These are phyloP conservation scores for Endoconidiophora polonica DNA, from an alignment of 2,329 filamentous ascomycete species.

Conservation along the genomic window DNA sequence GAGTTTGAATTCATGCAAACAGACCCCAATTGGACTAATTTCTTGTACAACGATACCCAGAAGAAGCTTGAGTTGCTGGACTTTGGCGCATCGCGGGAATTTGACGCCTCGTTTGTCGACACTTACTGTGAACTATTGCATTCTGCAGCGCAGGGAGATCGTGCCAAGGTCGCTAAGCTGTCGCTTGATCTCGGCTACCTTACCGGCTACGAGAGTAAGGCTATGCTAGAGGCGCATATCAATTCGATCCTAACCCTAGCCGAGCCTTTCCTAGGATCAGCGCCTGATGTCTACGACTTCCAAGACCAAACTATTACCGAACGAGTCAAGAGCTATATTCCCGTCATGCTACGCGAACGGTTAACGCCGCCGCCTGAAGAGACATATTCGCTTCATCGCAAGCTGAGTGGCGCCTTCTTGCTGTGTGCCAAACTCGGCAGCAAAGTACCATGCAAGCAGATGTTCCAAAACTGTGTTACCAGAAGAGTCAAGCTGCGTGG, in stretches of 20 bases:
- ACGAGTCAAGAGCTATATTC: conserved; percentile 72
- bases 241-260: conserved; percentile 75
- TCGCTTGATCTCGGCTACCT: conserved; percentile 75
- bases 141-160: conserved; percentile 60
- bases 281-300: conserved; percentile 82
- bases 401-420: conserved; percentile 86
- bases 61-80: conserved; percentile 78
- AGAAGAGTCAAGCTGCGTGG: background rate
- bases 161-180: conserved; percentile 42
- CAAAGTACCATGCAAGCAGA: conserved; percentile 58
- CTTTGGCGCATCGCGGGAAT: conserved; percentile 85
- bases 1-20: conserved; percentile 99
- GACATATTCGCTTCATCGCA: conserved; percentile 89
- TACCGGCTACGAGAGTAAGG: conserved; percentile 69
- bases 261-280: conserved; percentile 66
- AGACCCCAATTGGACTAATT: conserved; percentile 99
- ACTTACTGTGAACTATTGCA: conserved; percentile 67
- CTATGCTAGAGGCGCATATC: conserved; percentile 85
- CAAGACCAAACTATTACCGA: conserved; percentile 90
- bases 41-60: conserved; percentile 63
- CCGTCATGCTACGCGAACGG: conserved; percentile 80
- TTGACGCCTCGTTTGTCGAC: conserved; percentile 59
- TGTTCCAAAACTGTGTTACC: conserved; percentile 43
- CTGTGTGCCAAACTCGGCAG: conserved; percentile 78
- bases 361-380: conserved; percentile 88